These are phyloP conservation scores for Penicillium turbatum DNA, from an alignment of 495 filamentous ascomycete species.

Conservation along the genomic window DNA sequence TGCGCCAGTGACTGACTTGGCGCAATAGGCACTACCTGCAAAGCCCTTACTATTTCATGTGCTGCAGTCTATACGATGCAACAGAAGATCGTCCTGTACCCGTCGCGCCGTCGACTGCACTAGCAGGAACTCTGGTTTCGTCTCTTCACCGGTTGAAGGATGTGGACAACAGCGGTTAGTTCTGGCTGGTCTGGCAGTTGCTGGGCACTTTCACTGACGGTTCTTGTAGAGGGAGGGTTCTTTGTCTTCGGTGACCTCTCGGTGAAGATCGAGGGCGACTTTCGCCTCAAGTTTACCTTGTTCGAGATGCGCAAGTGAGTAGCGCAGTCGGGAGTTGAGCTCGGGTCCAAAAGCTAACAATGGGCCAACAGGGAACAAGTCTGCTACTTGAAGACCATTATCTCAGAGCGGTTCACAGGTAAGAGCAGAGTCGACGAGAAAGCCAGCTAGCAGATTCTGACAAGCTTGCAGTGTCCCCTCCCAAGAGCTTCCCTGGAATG, in stretches of 20 bases:
- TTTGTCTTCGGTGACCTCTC: conserved; percentile 97
- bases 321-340: background rate
- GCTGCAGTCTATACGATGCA: conserved; percentile 62
- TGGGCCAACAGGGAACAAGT: conserved; percentile 41
- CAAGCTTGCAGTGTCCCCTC: conserved; percentile 53
- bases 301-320: conserved; percentile 76
- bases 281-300: conserved; percentile 77
- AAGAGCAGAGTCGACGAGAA: conserved; percentile 15
- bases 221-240: conserved; percentile 72
- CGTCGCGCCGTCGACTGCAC: conserved; percentile 48
- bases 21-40: conserved; percentile 58
- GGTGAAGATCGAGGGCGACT: conserved; percentile 73
- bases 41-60: conserved; percentile 84
- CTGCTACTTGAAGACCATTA: conserved; percentile 63
- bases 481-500: conserved; percentile 83
- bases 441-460: conserved; percentile 15
- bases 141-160: conserved; percentile 93
- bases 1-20: conserved; percentile 6
- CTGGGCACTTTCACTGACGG: conserved; percentile 14
- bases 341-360: conserved; percentile 3
- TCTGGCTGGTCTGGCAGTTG: background rate
- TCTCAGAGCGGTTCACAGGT: conserved; percentile 73
- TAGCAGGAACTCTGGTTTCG: conserved; percentile 81
- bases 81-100: conserved; percentile 55
- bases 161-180: conserved; percentile 71